Evolutionary conservation across 257 asterid genomes (phyloP), one percentile per base, ranked within the genome.

Genomic region (Plantago elongata): DNA sequence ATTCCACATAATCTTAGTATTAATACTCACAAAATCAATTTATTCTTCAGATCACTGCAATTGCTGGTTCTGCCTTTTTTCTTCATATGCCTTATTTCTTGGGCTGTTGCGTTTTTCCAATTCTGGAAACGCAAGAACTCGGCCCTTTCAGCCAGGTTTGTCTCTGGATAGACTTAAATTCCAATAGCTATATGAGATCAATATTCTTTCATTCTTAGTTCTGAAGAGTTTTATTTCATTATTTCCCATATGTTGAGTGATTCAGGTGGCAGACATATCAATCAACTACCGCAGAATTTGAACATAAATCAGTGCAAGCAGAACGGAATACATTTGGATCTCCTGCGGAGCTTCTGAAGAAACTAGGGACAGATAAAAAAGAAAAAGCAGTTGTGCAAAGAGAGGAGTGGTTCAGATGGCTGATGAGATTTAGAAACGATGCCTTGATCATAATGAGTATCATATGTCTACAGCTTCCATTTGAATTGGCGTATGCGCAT

Each of bases 61-160:
- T 66, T 89, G 67, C 66, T 78, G 67, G 97, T 87, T 73, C 97
- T 89, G 59, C 97, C 97, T 1, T 66, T 76, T 65, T 93, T 93
- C 88, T 93, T 87, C 70, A 65, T 85, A 73, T 78, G 94, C 78
- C 66, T 87, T 44, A 73, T 93, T 66, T 77, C 89, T 54, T 89
- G 99, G 99, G 93, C 95, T 17, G 95, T 82, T 54, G 58, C 82
- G 72, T 84, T 93, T 79, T 82, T 93, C 71, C 99, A 93, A 70
- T 93, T 93, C 70, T 93, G 99, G 99, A 89, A 89, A 74, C 97
- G 99, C 13, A 89, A 89, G 77, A 88, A 81, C 30, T 58, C 96
- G 0, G 99, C 97, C 43, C 69, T 85, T 63, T 74, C 76, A 58
- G 91, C 89, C 40, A 83, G 96, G 96, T 88, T 79, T 43, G 65